Percentiles rank a stretch among this genome's conserved stretches.
Evolutionary conservation across 2,329 filamentous ascomycete species (phyloP).

Genomic region (Bipolaris cookei): DNA sequence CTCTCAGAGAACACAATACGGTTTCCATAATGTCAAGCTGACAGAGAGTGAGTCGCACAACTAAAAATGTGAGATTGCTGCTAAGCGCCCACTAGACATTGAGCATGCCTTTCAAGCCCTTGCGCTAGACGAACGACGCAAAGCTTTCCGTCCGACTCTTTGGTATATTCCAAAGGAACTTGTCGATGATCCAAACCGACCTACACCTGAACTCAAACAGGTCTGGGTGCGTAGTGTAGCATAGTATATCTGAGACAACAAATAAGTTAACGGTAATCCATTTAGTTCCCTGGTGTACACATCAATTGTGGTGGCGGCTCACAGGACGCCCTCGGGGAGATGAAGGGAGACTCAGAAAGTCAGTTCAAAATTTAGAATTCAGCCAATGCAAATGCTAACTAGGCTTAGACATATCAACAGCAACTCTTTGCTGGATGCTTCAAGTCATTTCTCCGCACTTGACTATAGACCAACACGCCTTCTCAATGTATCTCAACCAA

Average conservation of each 20-base stretch:
- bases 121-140: conserved; percentile 60
- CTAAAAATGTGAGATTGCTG: conserved; percentile 4
- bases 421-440: conserved; percentile 63
- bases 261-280: neutral
- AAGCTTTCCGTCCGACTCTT: conserved; percentile 60
- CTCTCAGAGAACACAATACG: conserved; percentile 31
- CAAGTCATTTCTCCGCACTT: conserved; percentile 56
- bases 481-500: conserved; percentile 50
- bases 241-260: rapidly evolving
- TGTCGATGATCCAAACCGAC: conserved; percentile 28
- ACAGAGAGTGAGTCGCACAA: conserved; percentile 38
- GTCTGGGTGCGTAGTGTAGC: conserved; percentile 51
- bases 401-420: conserved; percentile 51
- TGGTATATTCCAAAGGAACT: conserved; percentile 54
- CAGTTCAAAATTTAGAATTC: conserved; percentile 7
- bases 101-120: conserved; percentile 63
- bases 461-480: conserved; percentile 54
- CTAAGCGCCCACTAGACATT: conserved; percentile 48
- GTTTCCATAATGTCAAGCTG: conserved; percentile 45
- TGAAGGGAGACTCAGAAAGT: conserved; percentile 47
- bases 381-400: neutral
- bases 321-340: conserved; percentile 35
- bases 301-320: conserved; percentile 59
- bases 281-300: conserved; percentile 58
- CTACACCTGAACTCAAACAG: conserved; percentile 53